A percentile compares a stretch with the other conserved stretches of the same genome.
phyloP scores from a whole-genome alignment of 345 rosid species.

The Capsella bursapastoris region DNA sequence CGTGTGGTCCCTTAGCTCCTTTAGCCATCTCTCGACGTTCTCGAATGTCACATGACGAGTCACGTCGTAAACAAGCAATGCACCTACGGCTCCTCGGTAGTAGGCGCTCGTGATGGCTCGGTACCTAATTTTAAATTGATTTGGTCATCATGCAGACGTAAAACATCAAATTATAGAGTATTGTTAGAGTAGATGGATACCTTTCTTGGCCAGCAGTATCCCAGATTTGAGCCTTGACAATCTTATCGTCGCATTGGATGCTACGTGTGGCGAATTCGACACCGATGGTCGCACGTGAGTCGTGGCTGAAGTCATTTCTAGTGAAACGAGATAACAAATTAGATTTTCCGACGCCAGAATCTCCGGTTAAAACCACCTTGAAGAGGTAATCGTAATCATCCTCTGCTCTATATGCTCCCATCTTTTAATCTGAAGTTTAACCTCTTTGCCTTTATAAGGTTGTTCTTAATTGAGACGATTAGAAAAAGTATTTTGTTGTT shows the following conservation, averaged over 20 bases:
- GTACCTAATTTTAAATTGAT: constrained; percentile 41
- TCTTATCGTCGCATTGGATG: constrained; percentile 78
- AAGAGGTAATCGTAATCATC: constrained; percentile 80
- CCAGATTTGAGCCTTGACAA: constrained; percentile 95
- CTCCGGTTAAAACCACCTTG: constrained; percentile 89
- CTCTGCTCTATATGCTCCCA: constrained; percentile 70
- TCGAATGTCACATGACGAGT: constrained; percentile 86
- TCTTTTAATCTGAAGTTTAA: constrained; percentile 6
- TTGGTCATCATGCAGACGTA: not conserved
- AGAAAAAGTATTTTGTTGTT: constrained; percentile 18
- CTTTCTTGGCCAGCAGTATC: constrained; percentile 98
- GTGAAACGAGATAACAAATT: constrained; percentile 82
- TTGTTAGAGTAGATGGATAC: not conserved
- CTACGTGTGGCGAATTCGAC: constrained; percentile 92
- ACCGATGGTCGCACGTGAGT: constrained; percentile 90
- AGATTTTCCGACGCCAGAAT: constrained; percentile 91
- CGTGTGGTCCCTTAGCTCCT: constrained; percentile 86
- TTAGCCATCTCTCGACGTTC: constrained; percentile 89
- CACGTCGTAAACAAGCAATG: constrained; percentile 80
- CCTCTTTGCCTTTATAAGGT: constrained; percentile 23
- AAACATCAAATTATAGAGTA: not conserved
- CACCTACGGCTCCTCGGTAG: constrained; percentile 90
- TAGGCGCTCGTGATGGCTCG: constrained; percentile 94
- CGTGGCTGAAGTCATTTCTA: constrained; percentile 80
- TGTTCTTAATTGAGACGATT: not conserved